Base-by-base conservation (phyloP, 2,329 filamentous ascomycete species). In the Tolypocladium ophioglossoides region DNA sequence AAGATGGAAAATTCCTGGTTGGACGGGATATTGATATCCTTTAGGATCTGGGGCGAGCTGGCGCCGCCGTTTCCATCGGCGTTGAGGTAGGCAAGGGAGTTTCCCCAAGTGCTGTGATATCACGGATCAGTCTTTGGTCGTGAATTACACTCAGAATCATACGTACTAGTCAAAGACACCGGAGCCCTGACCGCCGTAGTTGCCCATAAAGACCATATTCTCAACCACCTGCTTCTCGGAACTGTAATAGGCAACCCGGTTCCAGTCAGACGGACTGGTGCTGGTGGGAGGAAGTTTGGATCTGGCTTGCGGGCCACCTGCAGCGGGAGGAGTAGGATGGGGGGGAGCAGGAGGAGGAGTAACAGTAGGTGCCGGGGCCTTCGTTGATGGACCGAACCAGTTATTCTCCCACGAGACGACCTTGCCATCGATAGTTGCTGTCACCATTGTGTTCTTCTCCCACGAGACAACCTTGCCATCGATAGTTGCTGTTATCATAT, bases 161-260 rank as follows among this genome's bases (percentile, higher is more conserved):
- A 69, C 73, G 68, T 58, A 76, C 74, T 60, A 70, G 54, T 76
- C 72, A 54, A 65, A 77, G 37, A 69, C 67, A 44, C 76, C 69
- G 37, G 74, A 74, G 0, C 70, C 68, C 20, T 69, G 62, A 40
- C 72, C 72, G 46, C 76, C 76, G 40, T 74, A 70, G 65, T 78
- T 77, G 37, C 69, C 76, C 40, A 78, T 66, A 63, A 79, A 79
- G 54, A 74, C 68, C 34, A 78, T 61, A 41, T 76, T 76, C 22
- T 77, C 68, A 7, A 69, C 66, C 12, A 61, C 57, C 52, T 70
- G 68, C 41, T 65, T 56, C 35, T 68, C 65, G 22, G 75, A 71
- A 57, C 69, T 70, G 63, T 78, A 79, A 66, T 77, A 77, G 16
- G 69, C 70, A 35, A 70, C 61, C 24, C 76, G 74, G 50, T 68